Base-by-base conservation (phyloP, 306 rosid species). In the Cucumis sativus region DNA sequence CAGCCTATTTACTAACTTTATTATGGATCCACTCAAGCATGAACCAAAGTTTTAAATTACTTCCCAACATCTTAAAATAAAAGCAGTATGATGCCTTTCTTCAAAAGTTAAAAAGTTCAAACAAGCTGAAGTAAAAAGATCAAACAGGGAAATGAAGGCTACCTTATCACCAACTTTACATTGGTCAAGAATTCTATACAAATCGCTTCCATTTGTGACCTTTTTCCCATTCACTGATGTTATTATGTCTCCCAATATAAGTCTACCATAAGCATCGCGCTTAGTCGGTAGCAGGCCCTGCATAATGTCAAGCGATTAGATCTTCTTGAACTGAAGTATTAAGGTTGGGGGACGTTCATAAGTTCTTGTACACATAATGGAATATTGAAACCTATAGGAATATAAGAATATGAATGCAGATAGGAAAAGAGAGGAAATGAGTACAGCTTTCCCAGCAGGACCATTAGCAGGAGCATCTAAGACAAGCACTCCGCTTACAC, bases 371-470 rank as follows among this genome's bases (percentile, higher is more conserved):
- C 1, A 12, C 56, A 43, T 21, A 41, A 43, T 43, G 75, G 35
- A 69, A 56, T 7, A 11, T 10, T 56, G 40, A 40, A 59, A 57
- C 17, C 47, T 41, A 58, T 20, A 43, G 39, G 54, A 47, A 47
- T 41, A 61, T 23, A 21, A 75, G 49, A 77, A 60, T 17, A 43
- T 7, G 54, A 75, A 74, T 33, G 41, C 18, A 28, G 28, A 45
- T 71, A 47, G n/a, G 60, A 49, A 60, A 83, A 33, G 79, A 9
- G 4, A 6, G 41, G 55, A 39, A 81, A 70, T 17, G 47, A 58
- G 23, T 89, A 92, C 99, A 49, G 99, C 99, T 89, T 96, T 96
- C 39, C 98, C 99, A 45, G 99, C 99, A 6, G 99, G 99, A 82
- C 99, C 97, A 84, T 60, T 85, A 66, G 88, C 63, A 60, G 99